phyloP scores from a whole-genome alignment of 2,329 filamentous ascomycete species.

The Alternaria solani region DNA sequence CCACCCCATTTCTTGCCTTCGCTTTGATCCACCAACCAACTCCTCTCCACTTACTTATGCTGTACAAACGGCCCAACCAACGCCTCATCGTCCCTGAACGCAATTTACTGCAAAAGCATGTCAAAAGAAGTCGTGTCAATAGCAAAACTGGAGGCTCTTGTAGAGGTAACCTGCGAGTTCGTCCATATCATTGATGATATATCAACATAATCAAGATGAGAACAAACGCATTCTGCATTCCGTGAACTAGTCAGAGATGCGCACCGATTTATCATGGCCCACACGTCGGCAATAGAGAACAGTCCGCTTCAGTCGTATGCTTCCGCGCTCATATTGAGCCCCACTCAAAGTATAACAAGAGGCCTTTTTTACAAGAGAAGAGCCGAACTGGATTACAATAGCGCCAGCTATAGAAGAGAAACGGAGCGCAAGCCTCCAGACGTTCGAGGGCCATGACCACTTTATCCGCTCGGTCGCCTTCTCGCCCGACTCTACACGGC shows the following conservation, averaged over 20 bases:
- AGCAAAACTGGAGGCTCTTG: too few relatives aligned
- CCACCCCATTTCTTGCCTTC: too few relatives aligned
- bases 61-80: too few relatives aligned
- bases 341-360: not conserved
- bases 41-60: too few relatives aligned
- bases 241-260: slow-evolving; percentile 18
- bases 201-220: too few relatives aligned
- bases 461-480: slow-evolving; percentile 18
- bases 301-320: slow-evolving; percentile 13
- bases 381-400: not conserved
- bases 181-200: too few relatives aligned
- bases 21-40: too few relatives aligned
- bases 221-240: too few relatives aligned
- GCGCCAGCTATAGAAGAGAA: not conserved
- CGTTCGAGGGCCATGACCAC: slow-evolving; percentile 19
- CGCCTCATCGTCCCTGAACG: too few relatives aligned
- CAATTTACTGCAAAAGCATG: too few relatives aligned
- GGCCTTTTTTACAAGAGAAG: not conserved
- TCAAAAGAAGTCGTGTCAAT: too few relatives aligned
- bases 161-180: too few relatives aligned
- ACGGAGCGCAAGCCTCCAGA: slow-evolving; percentile 19
- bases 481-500: slow-evolving; percentile 17
- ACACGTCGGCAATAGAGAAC: slow-evolving; percentile 22
- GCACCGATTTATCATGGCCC: slow-evolving; percentile 26
- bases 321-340: slow-evolving; percentile 6